These are phyloP conservation scores for Neonectria sp. DNA, from an alignment of 2,329 filamentous ascomycete genomes.

Conservation along the genomic window DNA sequence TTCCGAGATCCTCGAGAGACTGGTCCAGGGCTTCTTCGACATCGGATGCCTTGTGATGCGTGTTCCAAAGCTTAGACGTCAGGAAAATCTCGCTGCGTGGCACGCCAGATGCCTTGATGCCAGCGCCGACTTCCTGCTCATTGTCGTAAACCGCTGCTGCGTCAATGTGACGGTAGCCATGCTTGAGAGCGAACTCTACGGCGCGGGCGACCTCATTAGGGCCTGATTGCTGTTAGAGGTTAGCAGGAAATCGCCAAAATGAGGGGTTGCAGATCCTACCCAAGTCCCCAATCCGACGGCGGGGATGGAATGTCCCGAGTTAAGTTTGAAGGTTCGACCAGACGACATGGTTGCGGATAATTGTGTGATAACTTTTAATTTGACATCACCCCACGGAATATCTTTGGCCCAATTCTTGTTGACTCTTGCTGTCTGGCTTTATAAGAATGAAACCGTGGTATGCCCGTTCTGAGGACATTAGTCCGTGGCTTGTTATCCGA, in stretches of 20 bases:
- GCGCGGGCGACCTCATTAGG: conserved; percentile 67
- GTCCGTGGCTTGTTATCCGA: conserved; percentile 2
- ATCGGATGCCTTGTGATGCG: conserved; percentile 61
- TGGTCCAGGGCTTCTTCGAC: conserved; percentile 62
- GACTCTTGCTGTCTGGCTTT: conserved; percentile 1
- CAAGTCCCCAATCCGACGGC: conserved; percentile 53
- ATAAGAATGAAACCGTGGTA: neutral
- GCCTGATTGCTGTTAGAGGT: conserved; percentile 26
- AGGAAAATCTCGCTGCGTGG: conserved; percentile 58
- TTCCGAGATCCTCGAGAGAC: conserved; percentile 62
- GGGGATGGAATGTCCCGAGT: conserved; percentile 51
- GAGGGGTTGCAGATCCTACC: conserved; percentile 39
- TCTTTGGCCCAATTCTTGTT: neutral
- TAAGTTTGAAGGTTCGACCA: conserved; percentile 48
- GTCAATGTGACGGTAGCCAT: conserved; percentile 62
- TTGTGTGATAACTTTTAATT: neutral
- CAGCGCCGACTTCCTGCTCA: conserved; percentile 57
- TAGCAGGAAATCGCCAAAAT: neutral
- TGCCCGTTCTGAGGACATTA: neutral
- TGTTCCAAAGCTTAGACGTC: conserved; percentile 74
- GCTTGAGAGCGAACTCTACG: conserved; percentile 58
- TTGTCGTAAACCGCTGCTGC: conserved; percentile 62
- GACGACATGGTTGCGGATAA: conserved; percentile 41
- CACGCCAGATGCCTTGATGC: conserved; percentile 52
- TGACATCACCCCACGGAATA: neutral